Conservation (phyloP, 2,329 filamentous ascomycete genomes). For the Talaromyces islandicus region DNA sequence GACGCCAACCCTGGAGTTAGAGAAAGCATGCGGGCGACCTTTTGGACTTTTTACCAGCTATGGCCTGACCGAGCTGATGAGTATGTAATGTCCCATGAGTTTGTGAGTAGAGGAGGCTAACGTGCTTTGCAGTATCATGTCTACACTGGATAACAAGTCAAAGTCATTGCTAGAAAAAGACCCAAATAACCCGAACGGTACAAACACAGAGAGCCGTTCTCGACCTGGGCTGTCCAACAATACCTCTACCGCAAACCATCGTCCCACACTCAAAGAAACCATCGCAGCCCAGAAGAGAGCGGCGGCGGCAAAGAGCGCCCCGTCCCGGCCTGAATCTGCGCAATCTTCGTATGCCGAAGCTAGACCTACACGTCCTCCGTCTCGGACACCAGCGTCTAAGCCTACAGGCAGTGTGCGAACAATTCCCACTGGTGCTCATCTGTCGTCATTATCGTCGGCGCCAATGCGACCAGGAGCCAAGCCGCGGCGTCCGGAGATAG, state of each 20-base stretch:
- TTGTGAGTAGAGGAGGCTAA: conserved; percentile 14
- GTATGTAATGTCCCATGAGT: conserved; percentile 43
- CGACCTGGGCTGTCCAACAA: conserved; percentile 15
- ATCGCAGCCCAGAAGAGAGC: conserved; percentile 75
- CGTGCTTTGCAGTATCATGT: conserved; percentile 59
- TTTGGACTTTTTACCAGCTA: conserved; percentile 72
- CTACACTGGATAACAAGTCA: conserved; percentile 68
- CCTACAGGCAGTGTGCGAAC: conserved; percentile 15
- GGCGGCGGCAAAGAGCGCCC: conserved; percentile 35
- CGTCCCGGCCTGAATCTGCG: conserved; percentile 53
- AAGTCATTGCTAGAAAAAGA: conserved; percentile 78
- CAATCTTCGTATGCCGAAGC: conserved; percentile 46
- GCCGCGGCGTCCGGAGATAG: conserved; percentile 30
- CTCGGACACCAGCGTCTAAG: conserved; percentile 25
- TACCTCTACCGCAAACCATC: conserved; percentile 16
- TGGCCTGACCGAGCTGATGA: conserved; percentile 73
- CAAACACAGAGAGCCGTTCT: conserved; percentile 13
- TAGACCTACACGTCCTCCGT: conserved; percentile 33
- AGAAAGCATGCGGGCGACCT: conserved; percentile 77
- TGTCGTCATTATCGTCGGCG: conserved; percentile 50
- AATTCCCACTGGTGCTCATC: conserved; percentile 29
- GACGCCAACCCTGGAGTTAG: conserved; percentile 88
- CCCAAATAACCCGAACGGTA: conserved; percentile 56
- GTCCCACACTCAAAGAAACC: conserved; percentile 66
- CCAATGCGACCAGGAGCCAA: conserved; percentile 47